Percentiles rank a stretch among this genome's conserved stretches.
Conservation (phyloP, 306 rosid species). For the Cicer judaicum region DNA sequence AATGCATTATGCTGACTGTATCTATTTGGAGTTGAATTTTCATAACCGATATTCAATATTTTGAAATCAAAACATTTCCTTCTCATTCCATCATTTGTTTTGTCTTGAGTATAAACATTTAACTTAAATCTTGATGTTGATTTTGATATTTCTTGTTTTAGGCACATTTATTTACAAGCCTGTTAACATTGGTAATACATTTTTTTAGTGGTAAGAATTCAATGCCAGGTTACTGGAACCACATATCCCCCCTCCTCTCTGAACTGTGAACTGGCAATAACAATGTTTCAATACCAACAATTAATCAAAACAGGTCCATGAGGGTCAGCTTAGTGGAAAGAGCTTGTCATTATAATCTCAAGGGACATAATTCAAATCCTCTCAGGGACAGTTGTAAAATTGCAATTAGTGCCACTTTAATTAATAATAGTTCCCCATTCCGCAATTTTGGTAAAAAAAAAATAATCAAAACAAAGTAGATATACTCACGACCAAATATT, state of each 20-base stretch:
- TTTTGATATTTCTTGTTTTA: neutral
- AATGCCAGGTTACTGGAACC: conserved; percentile 2
- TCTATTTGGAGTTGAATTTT: neutral
- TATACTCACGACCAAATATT: conserved; percentile 71
- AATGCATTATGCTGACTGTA: neutral
- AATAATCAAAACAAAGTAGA: neutral
- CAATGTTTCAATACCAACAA: conserved; percentile 4
- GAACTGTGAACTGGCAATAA: neutral
- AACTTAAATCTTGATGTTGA: neutral
- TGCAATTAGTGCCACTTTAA: too few species aligned
- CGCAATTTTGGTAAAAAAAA: too few species aligned
- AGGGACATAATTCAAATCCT: too few species aligned
- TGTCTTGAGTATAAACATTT: neutral
- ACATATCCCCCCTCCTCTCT: neutral
- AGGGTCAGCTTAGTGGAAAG: too few species aligned
- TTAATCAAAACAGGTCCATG: neutral
- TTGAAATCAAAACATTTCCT: neutral
- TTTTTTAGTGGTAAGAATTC: neutral
- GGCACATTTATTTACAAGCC: neutral
- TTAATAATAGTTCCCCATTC: too few species aligned
- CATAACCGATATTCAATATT: conserved; percentile 1
- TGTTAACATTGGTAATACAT: conserved; percentile 4
- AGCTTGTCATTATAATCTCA: too few species aligned
- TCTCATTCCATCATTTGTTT: neutral
- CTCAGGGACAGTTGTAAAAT: too few species aligned